Evolutionary conservation across 768 basidiomycete genomes (phyloP), one percentile per base, ranked within the genome.

Genomic region (Russula griseocarnosa): DNA sequence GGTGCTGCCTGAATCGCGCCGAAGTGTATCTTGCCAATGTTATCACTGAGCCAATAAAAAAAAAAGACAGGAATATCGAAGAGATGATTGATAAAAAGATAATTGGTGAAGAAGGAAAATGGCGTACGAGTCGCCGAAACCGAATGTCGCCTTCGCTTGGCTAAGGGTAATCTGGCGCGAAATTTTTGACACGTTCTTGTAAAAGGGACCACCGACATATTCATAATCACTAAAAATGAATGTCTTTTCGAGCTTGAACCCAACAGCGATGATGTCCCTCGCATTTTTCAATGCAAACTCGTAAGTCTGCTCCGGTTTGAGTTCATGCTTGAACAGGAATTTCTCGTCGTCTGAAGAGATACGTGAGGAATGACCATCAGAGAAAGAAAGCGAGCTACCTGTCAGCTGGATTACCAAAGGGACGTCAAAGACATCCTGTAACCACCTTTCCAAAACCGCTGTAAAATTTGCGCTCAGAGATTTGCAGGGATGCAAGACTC

Each of bases 11-110:
- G 97, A 67, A 99, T 86, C 32, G 97, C 82, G 40, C 89, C 92
- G 74, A 99, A 99, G 77, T 98, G 95, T 63, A 92, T 85, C 78
- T 98, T 98, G 65, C 97, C 97, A 68, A 98, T 94, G 76, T 98
- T 98, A 76, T 98, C 97, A 26, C 94, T 98, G 72, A 32, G 13
- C 30, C 36, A 10, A 26, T 11, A 36, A 18, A 18, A 22, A 26
- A 20, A 36, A 18, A 18, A 22, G n/a, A 42, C 55, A 46, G 26
- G 26, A 11, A 44, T 1, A 16, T 18, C 49, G 13, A n/a, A 10
- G 32, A 30, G 9, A 30, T 8, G 51, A 16, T 18, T 8, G 2
- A 11, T 4, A 28, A 1, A 13, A 30, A 24, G 24, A 61, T 22
- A 50, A 10, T 10, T 5, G 22, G 16, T 16, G 14, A 24, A 22